Conservation (phyloP, 305 asterid species). For the Fraxinus velutina region DNA sequence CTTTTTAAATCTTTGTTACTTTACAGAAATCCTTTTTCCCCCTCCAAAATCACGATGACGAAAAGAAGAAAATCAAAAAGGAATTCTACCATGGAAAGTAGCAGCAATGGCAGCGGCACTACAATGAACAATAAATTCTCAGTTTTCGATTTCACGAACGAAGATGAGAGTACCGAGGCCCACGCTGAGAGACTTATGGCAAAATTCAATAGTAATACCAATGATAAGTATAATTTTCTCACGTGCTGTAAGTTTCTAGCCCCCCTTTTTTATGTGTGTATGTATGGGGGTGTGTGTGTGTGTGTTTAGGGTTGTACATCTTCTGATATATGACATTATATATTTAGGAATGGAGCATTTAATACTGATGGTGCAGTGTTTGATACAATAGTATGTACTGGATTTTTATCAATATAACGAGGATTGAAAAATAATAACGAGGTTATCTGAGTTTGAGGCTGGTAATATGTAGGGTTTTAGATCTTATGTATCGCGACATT, state of each 20-base stretch:
- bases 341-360: neutral
- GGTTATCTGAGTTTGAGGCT: conserved; percentile 10
- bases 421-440: conserved; percentile 2
- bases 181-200: conserved; percentile 27
- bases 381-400: neutral
- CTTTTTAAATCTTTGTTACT: neutral
- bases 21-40: neutral
- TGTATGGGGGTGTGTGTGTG: neutral
- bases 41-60: conserved; percentile 23
- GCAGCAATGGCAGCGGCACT: conserved; percentile 18
- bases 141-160: conserved; percentile 47
- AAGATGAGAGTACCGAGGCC: conserved; percentile 41
- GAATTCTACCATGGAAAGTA: conserved; percentile 5
- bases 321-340: neutral
- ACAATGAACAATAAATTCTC: conserved; percentile 27
- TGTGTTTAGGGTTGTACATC: neutral
- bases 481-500: neutral
- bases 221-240: conserved; percentile 55
- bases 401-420: neutral
- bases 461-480: neutral
- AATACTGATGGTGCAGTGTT: conserved; percentile 6
- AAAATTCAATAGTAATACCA: conserved; percentile 30
- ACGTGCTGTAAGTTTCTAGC: conserved; percentile 39
- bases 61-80: conserved; percentile 23
- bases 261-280: conserved; percentile 7